Base-by-base conservation (phyloP, 2,329 filamentous ascomycete species). In the Ascocoryne sarcoides region DNA sequence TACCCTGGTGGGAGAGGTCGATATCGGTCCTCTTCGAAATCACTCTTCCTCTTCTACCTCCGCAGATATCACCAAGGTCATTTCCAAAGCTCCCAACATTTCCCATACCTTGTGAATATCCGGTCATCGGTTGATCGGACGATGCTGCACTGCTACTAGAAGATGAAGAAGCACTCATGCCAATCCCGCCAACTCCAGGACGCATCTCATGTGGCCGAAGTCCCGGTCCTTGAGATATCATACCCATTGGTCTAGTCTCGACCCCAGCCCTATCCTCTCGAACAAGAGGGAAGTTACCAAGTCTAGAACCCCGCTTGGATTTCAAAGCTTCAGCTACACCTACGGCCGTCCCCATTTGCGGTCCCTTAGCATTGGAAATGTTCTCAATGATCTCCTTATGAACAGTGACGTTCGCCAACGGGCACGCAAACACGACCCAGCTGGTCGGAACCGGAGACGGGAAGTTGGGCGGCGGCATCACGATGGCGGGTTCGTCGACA, bases 381-480 rank as follows among this genome's bases (percentile, higher is more conserved):
- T 35, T 32, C 9, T 43, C 43, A 19, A 36, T 19, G 3, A 40
- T 39, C 8, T 50, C 49, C 4, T 42, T 41, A 36, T 56, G 53
- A 9, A 28, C 18, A 4, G 44, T 53, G 16, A 56, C 35, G 36
- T 57, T 44, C 14, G 39, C 20, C 2, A 52, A 30, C 2, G 55
- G 55, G n/a, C 50, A 52, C 10, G 54, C 56, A 36, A 59, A 53
- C 0, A 49, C 47, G 26, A 59, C 32, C 48, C 50, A 58, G 9
- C 46, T 47, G 10, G 33, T 40, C 5, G 49, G 48, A 5, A 47
- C 39, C 8, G 49, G 49, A 2, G 35, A 5, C 1, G 47, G 47
- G 39, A 55, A 55, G 35, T 53, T 49, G 10, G 49, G 51, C 3
- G 53, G 53, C 9, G 44, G 39, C 10, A 26, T 28, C 10, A 39